A percentile compares a stretch with the other conserved stretches of the same genome.
Evolutionary conservation across 768 basidiomycete species (phyloP).

Genomic region (Boletus edulis): DNA sequence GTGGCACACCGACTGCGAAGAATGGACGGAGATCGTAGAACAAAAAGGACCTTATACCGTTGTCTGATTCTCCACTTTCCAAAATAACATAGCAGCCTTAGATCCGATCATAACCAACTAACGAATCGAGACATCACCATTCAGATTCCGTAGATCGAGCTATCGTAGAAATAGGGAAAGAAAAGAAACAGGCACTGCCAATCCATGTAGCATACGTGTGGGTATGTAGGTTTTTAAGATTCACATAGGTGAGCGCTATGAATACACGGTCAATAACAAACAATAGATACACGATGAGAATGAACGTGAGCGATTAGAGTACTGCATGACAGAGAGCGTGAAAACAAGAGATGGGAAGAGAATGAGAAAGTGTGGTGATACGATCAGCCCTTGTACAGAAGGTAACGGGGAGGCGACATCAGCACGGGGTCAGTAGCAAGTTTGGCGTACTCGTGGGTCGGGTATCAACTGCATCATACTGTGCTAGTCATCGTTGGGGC

Average conservation of each 20-base stretch:
- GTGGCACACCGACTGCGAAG: no score
- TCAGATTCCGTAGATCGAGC: slow-evolving; percentile 9
- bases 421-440: background rate
- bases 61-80: background rate
- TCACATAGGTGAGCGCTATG: slow-evolving; percentile 8
- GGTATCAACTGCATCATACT: slow-evolving; percentile 5
- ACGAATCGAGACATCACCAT: background rate
- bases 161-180: background rate
- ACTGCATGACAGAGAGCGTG: slow-evolving; percentile 6
- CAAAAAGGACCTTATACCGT: no score
- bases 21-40: no score
- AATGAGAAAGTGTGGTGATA: background rate
- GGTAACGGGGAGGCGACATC: background rate
- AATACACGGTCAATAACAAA: slow-evolving; percentile 23
- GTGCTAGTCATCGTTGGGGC: slow-evolving; percentile 18
- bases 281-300: slow-evolving; percentile 18
- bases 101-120: background rate
- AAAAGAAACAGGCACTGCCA: background rate
- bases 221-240: background rate
- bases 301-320: slow-evolving; percentile 12
- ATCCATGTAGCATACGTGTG: slow-evolving; percentile 9
- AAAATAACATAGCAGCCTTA: background rate
- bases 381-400: background rate
- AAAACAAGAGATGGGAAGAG: slow-evolving; percentile 1
- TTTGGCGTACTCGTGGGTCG: background rate